phyloP scores from a whole-genome alignment of 768 basidiomycete genomes.

The Tricholoma hemisulphureum region DNA sequence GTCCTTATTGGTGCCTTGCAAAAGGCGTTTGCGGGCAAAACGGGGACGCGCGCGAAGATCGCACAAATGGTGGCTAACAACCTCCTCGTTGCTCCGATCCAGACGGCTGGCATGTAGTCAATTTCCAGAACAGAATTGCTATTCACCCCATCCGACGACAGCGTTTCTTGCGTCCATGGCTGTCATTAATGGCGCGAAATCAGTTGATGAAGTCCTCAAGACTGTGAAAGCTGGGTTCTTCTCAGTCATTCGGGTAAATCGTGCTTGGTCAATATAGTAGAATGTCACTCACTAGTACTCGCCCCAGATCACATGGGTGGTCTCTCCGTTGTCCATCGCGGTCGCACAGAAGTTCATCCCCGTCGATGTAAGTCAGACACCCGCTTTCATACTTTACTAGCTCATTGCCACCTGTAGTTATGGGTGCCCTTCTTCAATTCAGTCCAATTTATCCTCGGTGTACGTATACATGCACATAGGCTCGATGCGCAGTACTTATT shows the following conservation, averaged over 20 bases:
- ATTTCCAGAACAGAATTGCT: not conserved
- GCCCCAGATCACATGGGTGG: constrained; percentile 76
- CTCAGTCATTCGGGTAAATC: constrained; percentile 64
- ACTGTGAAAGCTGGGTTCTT: constrained; percentile 75
- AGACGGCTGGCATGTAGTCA: constrained; percentile 53
- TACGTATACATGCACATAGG: constrained; percentile 33
- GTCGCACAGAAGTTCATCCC: constrained; percentile 81
- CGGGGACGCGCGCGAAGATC: constrained; percentile 59
- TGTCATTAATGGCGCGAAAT: constrained; percentile 76
- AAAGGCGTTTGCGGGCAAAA: constrained; percentile 73
- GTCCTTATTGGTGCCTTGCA: constrained; percentile 70
- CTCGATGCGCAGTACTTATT: constrained; percentile 4
- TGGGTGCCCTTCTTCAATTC: constrained; percentile 89
- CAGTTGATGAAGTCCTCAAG: constrained; percentile 58
- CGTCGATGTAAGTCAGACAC: constrained; percentile 52
- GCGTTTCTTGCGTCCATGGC: constrained; percentile 81
- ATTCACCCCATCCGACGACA: constrained; percentile 20
- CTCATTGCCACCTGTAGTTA: constrained; percentile 42
- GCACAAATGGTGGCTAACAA: constrained; percentile 76
- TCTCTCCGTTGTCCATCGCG: constrained; percentile 70
- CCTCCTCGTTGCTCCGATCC: constrained; percentile 73
- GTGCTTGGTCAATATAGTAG: not conserved
- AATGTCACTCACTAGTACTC: not conserved
- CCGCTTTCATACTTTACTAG: constrained; percentile 3
- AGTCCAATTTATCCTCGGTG: constrained; percentile 74